A percentile compares a stretch with the other conserved stretches of the same genome.
Conservation (phyloP, 208 protist species). For the Angomonas desouzai region DNA sequence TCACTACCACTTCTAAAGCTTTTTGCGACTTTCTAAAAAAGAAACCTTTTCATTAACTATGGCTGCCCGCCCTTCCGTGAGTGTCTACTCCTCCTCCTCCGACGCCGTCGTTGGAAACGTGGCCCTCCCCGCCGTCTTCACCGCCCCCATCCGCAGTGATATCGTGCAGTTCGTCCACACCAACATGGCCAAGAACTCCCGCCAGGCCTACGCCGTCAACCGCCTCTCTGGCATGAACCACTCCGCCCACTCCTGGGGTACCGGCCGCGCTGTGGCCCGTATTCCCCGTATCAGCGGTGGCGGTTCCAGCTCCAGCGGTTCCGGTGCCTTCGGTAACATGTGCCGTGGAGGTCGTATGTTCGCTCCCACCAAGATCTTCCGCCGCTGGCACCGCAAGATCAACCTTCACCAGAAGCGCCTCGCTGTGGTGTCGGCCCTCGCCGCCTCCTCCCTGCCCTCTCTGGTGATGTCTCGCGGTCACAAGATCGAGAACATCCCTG, state of each 20-base stretch:
- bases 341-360: slow-evolving; percentile 99
- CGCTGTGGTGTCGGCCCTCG: slow-evolving; percentile 97
- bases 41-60: slow-evolving; percentile 27
- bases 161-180: slow-evolving; percentile 95
- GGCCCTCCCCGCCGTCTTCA: slow-evolving; percentile 82
- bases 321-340: slow-evolving; percentile 99
- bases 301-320: slow-evolving; percentile 97
- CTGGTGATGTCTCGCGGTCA: slow-evolving; percentile 99
- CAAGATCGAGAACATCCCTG: slow-evolving; percentile 91
- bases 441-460: slow-evolving; percentile 94
- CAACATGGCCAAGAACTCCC: slow-evolving; percentile 96
- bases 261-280: slow-evolving; percentile 99
- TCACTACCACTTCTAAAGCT: slow-evolving; percentile 1
- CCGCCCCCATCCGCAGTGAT: slow-evolving; percentile 79
- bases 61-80: slow-evolving; percentile 81
- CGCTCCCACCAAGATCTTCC: slow-evolving; percentile 96
- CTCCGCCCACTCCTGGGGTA: slow-evolving; percentile 99
- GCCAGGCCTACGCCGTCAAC: slow-evolving; percentile 97
- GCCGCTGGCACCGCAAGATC: slow-evolving; percentile 97
- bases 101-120: slow-evolving; percentile 71
- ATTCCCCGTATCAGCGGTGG: slow-evolving; percentile 98
- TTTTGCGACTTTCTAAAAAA: slow-evolving; percentile 11
- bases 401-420: slow-evolving; percentile 97
- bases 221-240: slow-evolving; percentile 94
- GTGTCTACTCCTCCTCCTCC: slow-evolving; percentile 82